These are phyloP conservation scores for Malus sieversii DNA, from an alignment of 306 rosid species.

Conservation along the genomic window DNA sequence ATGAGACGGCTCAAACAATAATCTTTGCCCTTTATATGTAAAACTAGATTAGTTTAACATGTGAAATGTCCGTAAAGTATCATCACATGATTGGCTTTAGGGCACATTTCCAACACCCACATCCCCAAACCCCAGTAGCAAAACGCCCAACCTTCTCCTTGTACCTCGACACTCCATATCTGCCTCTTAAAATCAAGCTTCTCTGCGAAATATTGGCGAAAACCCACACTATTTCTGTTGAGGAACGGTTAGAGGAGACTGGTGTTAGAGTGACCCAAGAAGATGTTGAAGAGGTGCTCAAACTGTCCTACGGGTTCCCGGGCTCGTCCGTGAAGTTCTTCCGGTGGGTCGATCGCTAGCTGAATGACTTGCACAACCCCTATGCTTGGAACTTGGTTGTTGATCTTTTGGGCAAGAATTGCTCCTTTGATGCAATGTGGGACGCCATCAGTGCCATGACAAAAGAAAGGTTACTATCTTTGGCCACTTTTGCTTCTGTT, in stretches of 20 bases:
- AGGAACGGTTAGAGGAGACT: conserved; percentile 24
- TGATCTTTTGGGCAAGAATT: conserved; percentile 50
- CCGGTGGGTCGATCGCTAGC: conserved; percentile 56
- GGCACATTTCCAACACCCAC: not conserved
- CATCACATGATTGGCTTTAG: too few relatives aligned
- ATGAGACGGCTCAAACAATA: too few relatives aligned
- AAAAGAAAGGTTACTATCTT: conserved; percentile 27
- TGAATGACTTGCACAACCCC: conserved; percentile 49
- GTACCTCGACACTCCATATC: conserved; percentile 30
- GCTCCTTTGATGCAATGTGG: conserved; percentile 61
- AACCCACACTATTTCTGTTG: conserved; percentile 30
- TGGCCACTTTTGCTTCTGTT: conserved; percentile 61
- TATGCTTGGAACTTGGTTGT: conserved; percentile 63
- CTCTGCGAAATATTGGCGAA: conserved; percentile 47
- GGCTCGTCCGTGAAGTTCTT: conserved; percentile 55
- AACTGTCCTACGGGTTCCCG: conserved; percentile 53
- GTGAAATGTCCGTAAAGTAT: too few relatives aligned
- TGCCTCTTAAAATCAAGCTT: conserved; percentile 23
- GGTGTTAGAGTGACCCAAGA: conserved; percentile 25
- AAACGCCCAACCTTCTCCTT: conserved; percentile 25
- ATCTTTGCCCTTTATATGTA: too few relatives aligned
- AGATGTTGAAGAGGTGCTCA: conserved; percentile 56
- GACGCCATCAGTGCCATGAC: conserved; percentile 57
- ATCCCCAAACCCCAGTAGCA: not conserved
- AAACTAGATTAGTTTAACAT: too few relatives aligned